These are phyloP conservation scores for Lablab purpureus DNA, from an alignment of 306 rosid species.

Conservation along the genomic window DNA sequence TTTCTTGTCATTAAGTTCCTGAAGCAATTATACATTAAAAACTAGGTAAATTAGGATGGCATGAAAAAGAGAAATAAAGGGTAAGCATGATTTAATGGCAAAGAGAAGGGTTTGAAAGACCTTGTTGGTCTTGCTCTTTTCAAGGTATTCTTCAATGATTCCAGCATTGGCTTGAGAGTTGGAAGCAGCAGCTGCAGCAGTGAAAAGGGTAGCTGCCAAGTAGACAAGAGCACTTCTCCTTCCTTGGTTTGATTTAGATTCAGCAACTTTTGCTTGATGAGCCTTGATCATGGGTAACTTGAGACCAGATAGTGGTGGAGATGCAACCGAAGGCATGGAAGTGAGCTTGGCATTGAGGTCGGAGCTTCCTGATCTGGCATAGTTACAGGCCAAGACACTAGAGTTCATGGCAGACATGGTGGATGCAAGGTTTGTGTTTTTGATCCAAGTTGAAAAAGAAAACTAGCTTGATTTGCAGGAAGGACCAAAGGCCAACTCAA, in stretches of 20 bases:
- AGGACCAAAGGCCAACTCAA: not conserved
- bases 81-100: not conserved
- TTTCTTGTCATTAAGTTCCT: slow-evolving; percentile 97
- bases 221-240: slow-evolving; percentile 73
- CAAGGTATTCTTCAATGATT: slow-evolving; percentile 84
- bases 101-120: slow-evolving; percentile 42
- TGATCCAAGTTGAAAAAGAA: not conserved
- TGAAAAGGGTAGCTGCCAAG: slow-evolving; percentile 73
- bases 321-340: slow-evolving; percentile 51
- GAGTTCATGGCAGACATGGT: slow-evolving; percentile 89
- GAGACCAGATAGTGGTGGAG: slow-evolving; percentile 22
- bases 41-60: not conserved
- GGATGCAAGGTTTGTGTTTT: slow-evolving; percentile 13
- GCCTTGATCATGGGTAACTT: slow-evolving; percentile 72
- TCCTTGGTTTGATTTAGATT: slow-evolving; percentile 56
- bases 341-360: slow-evolving; percentile 62
- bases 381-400: slow-evolving; percentile 75
- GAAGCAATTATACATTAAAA: not conserved
- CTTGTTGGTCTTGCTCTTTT: slow-evolving; percentile 92
- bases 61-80: not conserved
- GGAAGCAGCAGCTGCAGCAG: slow-evolving; percentile 57
- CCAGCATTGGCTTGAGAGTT: slow-evolving; percentile 69
- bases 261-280: slow-evolving; percentile 51
- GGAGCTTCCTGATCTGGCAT: slow-evolving; percentile 68
- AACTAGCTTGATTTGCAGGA: slow-evolving; percentile 10